Percentiles rank a stretch among this genome's conserved stretches.
These are phyloP conservation scores for Trametes sp. DNA, from an alignment of 1,284 basidiomycete genomes.

Conservation along the genomic window DNA sequence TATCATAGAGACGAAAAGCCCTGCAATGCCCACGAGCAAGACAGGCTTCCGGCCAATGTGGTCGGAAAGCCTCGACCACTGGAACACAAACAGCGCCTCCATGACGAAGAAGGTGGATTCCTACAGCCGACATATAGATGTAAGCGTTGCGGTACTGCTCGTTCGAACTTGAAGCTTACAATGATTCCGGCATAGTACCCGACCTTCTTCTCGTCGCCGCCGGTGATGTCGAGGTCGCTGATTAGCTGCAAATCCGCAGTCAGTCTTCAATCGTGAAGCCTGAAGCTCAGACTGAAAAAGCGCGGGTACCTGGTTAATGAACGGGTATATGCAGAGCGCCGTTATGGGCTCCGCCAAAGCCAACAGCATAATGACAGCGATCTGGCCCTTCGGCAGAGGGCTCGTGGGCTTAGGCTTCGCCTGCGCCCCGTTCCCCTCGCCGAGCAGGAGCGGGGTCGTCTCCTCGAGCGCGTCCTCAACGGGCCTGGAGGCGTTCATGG, in stretches of 20 bases:
- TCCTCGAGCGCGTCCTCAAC: conserved; percentile 16
- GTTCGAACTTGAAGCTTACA: conserved; percentile 45
- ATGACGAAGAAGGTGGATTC: conserved; percentile 67
- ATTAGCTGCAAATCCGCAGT: conserved; percentile 51
- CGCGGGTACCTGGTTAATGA: conserved; percentile 60
- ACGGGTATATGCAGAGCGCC: conserved; percentile 63
- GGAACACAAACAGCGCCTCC: conserved; percentile 41
- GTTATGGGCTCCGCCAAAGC: conserved; percentile 61
- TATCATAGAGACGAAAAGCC: conserved; percentile 59
- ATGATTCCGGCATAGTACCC: conserved; percentile 75
- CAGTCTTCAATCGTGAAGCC: too few species aligned
- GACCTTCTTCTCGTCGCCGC: conserved; percentile 63
- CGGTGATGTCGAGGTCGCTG: conserved; percentile 59
- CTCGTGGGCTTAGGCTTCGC: conserved; percentile 37
- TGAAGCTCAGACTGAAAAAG: background rate
- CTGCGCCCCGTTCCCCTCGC: background rate
- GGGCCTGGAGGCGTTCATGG: conserved; percentile 8
- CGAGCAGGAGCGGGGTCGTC: conserved; percentile 16
- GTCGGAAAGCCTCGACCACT: conserved; percentile 55
- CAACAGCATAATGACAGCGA: conserved; percentile 55
- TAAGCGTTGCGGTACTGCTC: background rate
- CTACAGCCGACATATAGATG: conserved; percentile 40
- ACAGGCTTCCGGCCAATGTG: conserved; percentile 67
- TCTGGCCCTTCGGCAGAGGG: conserved; percentile 63
- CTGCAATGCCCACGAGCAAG: conserved; percentile 56